A percentile compares a stretch with the other conserved stretches of the same genome.
Evolutionary conservation across 257 asterid species (phyloP).

Genomic region (Petunia axillaris): DNA sequence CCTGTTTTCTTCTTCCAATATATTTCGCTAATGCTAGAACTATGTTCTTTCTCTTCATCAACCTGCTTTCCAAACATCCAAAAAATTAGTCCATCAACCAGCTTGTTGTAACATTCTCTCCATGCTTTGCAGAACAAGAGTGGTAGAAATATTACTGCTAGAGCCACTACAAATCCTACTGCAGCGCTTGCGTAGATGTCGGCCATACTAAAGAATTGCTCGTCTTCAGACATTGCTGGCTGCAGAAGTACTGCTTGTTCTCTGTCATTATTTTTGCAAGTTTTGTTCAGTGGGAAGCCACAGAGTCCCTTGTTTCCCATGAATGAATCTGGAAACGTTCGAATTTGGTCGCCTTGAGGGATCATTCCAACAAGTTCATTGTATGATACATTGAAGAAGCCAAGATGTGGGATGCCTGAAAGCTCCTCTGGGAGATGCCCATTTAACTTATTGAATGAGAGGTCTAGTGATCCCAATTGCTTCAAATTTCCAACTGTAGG

Average conservation of each 20-base stretch:
- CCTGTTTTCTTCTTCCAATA: no score
- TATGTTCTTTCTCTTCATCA: no score
- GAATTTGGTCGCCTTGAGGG: constrained; percentile 40
- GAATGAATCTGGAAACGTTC: constrained; percentile 37
- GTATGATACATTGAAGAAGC: no score
- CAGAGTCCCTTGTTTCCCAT: constrained; percentile 11
- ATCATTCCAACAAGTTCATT: constrained; percentile 24
- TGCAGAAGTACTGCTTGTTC: not conserved
- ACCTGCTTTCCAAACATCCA: no score
- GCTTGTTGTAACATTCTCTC: constrained; percentile 17
- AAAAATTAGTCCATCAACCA: not conserved
- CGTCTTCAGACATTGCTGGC: not conserved
- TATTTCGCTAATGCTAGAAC: no score
- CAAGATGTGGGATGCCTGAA: no score
- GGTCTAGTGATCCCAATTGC: constrained; percentile 42
- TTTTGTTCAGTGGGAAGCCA: not conserved
- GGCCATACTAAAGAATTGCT: not conserved
- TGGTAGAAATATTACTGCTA: constrained; percentile 23
- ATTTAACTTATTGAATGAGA: no score
- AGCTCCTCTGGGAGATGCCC: no score
- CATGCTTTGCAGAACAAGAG: constrained; percentile 10
- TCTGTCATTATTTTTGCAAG: not conserved
- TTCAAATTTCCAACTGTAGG: constrained; percentile 35
- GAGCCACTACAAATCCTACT: constrained; percentile 19
- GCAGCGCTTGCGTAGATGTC: constrained; percentile 28